A percentile compares a stretch with the other conserved stretches of the same genome.
Evolutionary conservation across 2,329 filamentous ascomycete species (phyloP).

Genomic region (Cladophialophora yegresii): DNA sequence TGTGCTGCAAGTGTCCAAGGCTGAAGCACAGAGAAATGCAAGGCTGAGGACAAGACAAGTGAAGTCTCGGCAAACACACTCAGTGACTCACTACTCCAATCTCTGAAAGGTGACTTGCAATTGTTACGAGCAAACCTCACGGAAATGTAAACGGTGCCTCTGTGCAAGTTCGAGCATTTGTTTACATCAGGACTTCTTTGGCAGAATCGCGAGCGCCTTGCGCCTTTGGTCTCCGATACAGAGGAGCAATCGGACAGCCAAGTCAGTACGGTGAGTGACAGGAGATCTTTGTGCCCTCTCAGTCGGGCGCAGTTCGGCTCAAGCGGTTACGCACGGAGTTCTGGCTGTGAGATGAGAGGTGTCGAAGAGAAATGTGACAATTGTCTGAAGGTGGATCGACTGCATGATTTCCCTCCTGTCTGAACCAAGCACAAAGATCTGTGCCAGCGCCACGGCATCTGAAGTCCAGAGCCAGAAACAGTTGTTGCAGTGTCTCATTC

Average conservation of each 20-base stretch:
- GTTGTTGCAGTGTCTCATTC: conserved; percentile 1
- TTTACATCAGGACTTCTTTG: not conserved
- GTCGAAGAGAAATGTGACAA: not conserved
- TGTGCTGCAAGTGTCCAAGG: not conserved
- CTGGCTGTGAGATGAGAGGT: not conserved
- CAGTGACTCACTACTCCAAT: not conserved
- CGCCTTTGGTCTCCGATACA: not conserved
- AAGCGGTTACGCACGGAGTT: conserved; percentile 1
- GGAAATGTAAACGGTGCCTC: not conserved
- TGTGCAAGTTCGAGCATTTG: not conserved
- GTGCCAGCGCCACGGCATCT: not conserved
- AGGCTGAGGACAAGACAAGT: not conserved
- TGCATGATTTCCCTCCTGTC: conserved; percentile 12
- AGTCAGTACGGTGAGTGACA: not conserved
- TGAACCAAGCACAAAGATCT: conserved; percentile 6
- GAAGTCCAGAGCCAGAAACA: conserved; percentile 1
- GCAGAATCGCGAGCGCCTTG: not conserved
- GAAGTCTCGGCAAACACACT: not conserved
- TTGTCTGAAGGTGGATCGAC: not conserved
- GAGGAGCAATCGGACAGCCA: not conserved
- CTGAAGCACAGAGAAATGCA: not conserved
- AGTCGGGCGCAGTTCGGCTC: not conserved
- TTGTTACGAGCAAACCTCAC: not conserved
- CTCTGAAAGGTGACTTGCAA: not conserved
- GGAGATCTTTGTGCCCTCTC: not conserved